phyloP scores from a whole-genome alignment of 2,329 filamentous ascomycete genomes.

The Ophiostoma angusticollis region DNA sequence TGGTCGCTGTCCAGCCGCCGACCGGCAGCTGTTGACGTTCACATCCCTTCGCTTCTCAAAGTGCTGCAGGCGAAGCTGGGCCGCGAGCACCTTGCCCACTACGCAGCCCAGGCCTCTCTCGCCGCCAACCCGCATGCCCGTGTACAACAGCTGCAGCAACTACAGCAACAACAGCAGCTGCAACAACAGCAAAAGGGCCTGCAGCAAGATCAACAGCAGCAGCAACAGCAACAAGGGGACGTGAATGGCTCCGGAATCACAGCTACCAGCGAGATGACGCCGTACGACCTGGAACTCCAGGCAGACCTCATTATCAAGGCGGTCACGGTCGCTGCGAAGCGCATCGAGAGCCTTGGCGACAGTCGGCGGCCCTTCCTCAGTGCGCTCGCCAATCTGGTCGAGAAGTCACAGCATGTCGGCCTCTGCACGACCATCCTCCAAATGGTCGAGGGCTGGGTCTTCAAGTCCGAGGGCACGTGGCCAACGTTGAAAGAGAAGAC shows the following conservation, averaged over 20 bases:
- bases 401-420: constrained; percentile 77
- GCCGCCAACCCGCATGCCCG: constrained; percentile 22
- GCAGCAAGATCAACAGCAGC: no score
- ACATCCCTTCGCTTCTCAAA: constrained; percentile 83
- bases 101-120: constrained; percentile 43
- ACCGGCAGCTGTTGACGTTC: constrained; percentile 76
- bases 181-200: no score
- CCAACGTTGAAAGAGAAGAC: constrained; percentile 98
- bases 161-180: no score
- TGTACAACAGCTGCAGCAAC: constrained; percentile 31
- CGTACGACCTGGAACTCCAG: constrained; percentile 77
- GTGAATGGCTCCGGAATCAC: no score
- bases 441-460: constrained; percentile 94
- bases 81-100: constrained; percentile 79
- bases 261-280: constrained; percentile 44
- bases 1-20: constrained; percentile 84
- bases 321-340: constrained; percentile 79
- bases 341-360: constrained; percentile 87
- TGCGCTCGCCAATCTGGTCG: constrained; percentile 84
- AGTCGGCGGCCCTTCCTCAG: constrained; percentile 87
- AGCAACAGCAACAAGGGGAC: no score
- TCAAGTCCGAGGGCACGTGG: constrained; percentile 87
- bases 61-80: constrained; percentile 84
- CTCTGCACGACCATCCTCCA: constrained; percentile 86
- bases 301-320: constrained; percentile 88